Percentiles rank a stretch among this genome's conserved stretches.
Conservation (phyloP, 345 rosid genomes). For the Salix udensis region DNA sequence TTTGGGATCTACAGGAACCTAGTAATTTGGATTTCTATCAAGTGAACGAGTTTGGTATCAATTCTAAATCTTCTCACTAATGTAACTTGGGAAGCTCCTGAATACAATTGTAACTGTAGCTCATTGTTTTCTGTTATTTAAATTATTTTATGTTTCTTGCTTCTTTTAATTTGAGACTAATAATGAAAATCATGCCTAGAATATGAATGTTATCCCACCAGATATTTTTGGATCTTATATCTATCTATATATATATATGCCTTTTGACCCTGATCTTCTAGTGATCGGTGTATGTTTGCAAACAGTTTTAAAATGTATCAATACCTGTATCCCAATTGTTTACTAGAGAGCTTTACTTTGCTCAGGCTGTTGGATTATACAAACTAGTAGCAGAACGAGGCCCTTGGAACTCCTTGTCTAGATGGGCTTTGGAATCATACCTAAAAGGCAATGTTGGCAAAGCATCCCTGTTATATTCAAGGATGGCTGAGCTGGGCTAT, state of each 20-base stretch:
- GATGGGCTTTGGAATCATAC: constrained; percentile 98
- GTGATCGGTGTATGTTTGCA: not conserved
- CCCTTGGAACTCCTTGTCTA: constrained; percentile 96
- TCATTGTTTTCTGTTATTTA: not conserved
- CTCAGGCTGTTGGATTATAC: constrained; percentile 87
- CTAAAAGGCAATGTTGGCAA: constrained; percentile 87
- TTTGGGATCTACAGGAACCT: not conserved
- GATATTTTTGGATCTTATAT: not conserved
- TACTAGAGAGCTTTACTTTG: constrained; percentile 4
- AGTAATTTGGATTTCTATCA: not conserved
- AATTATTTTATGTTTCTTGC: not conserved
- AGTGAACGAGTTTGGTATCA: not conserved
- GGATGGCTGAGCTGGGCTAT: constrained; percentile 97
- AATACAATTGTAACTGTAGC: not conserved
- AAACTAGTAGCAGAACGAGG: constrained; percentile 97
- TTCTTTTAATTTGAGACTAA: not conserved
- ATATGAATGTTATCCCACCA: not conserved
- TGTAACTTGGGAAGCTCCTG: not conserved
- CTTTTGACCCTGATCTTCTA: not conserved
- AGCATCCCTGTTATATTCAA: constrained; percentile 78
- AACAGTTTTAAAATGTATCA: constrained; percentile 1
- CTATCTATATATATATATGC: not conserved
- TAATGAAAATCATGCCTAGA: not conserved
- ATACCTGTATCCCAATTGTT: not conserved
- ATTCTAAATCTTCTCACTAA: not conserved